Conservation (phyloP, 2,329 filamentous ascomycete genomes). For the Colletotrichum brevisporum region DNA sequence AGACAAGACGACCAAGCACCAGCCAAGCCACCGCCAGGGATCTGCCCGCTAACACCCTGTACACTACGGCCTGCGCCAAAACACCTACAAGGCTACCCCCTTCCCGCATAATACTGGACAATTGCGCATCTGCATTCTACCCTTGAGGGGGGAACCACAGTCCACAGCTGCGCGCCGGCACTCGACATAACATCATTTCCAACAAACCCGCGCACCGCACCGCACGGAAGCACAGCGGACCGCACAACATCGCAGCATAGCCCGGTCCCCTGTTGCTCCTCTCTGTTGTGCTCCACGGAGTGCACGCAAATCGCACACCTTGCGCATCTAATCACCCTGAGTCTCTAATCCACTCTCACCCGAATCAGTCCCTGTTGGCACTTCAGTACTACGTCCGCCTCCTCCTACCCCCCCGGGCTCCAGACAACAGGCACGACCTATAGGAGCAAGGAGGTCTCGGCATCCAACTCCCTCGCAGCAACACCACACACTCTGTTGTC, state of each 20-base stretch:
- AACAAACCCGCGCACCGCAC: too few species aligned
- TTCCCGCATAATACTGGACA: neutral
- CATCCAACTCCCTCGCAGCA: neutral
- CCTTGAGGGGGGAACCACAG: too few species aligned
- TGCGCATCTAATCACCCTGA: neutral
- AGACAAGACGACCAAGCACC: slow-evolving; percentile 40
- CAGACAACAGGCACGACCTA: neutral
- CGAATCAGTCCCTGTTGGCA: neutral
- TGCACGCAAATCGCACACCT: neutral
- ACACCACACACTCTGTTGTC: slow-evolving; percentile 4
- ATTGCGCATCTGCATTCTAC: too few species aligned
- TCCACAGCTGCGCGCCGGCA: slow-evolving; percentile 1
- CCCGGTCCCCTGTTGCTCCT: slow-evolving; percentile 2
- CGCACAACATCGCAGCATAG: slow-evolving; percentile 25
- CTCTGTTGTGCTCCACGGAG: neutral
- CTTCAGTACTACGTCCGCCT: neutral
- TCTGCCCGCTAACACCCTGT: slow-evolving; percentile 25
- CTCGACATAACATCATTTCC: too few species aligned
- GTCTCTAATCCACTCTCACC: slow-evolving; percentile 1
- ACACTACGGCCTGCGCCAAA: too few species aligned
- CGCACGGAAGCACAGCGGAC: neutral
- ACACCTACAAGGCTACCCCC: neutral
- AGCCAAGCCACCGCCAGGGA: slow-evolving; percentile 35
- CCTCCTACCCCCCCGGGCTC: neutral
- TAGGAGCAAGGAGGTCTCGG: slow-evolving; percentile 24